Conservation (phyloP, 1,139 yeast genomes). For the Geotrichum histeridarum region DNA sequence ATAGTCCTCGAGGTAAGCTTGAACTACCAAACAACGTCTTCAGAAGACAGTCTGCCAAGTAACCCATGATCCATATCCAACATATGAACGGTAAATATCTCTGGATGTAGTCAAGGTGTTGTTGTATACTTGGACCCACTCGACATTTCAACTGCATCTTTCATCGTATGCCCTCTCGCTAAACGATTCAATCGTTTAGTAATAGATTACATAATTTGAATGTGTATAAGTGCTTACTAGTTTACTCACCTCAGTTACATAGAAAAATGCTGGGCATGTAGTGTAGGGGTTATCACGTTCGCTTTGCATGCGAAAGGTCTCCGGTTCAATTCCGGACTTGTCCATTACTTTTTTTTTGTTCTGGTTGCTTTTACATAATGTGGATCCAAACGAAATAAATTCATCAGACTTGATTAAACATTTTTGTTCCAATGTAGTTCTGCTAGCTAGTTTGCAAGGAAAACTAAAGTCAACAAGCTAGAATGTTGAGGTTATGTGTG, state of each 20-base stretch:
- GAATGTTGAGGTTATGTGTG: background rate
- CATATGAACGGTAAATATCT: too few species aligned
- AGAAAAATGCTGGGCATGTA: conserved; percentile 13
- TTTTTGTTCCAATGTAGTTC: background rate
- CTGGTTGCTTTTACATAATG: background rate
- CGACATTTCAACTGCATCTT: too few species aligned
- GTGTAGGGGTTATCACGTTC: conserved; percentile 20
- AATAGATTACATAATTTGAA: too few species aligned
- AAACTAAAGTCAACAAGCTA: background rate
- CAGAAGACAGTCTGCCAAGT: too few species aligned
- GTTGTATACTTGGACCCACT: too few species aligned
- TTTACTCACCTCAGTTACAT: background rate
- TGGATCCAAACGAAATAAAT: background rate
- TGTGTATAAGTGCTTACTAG: too few species aligned
- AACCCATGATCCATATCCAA: too few species aligned
- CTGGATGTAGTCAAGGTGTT: too few species aligned
- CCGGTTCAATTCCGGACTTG: conserved; percentile 10
- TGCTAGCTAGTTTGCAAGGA: background rate
- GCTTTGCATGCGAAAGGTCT: conserved; percentile 18
- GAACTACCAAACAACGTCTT: too few species aligned
- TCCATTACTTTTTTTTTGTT: background rate
- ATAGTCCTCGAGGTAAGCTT: too few species aligned
- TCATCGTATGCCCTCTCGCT: too few species aligned
- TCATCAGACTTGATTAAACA: background rate
- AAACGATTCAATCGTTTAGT: too few species aligned